These are phyloP conservation scores for Elasticomyces elasticus DNA, from an alignment of 495 filamentous ascomycete genomes.

Conservation along the genomic window DNA sequence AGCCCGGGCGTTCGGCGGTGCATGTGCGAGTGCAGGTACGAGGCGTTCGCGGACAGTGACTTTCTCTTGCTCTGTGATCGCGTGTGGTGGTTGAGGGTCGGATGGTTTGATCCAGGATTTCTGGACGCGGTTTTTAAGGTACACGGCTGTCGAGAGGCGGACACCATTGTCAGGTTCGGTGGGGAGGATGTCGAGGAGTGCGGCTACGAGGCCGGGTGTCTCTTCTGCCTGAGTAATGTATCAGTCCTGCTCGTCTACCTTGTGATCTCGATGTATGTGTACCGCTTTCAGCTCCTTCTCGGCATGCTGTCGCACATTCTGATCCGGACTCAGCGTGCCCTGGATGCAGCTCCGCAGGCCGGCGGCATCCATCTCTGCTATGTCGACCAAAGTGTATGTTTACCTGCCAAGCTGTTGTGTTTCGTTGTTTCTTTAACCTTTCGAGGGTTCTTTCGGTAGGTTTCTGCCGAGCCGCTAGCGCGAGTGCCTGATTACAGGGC, in stretches of 20 bases:
- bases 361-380: conserved; percentile 93
- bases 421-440: too few species aligned
- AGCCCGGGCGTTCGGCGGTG: conserved; percentile 67
- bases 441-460: too few species aligned
- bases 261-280: conserved; percentile 33
- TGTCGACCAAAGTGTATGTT: too few species aligned
- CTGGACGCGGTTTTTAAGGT: conserved; percentile 92
- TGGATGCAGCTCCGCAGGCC: conserved; percentile 78
- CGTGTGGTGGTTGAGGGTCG: conserved; percentile 44
- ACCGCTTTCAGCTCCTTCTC: conserved; percentile 93
- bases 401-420: too few species aligned
- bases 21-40: conserved; percentile 75
- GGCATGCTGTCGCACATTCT: conserved; percentile 72
- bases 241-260: conserved; percentile 1
- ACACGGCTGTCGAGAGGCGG: conserved; percentile 84
- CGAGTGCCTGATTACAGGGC: too few species aligned
- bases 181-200: conserved; percentile 80
- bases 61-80: conserved; percentile 84
- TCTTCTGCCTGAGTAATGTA: conserved; percentile 63
- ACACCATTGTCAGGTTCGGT: conserved; percentile 73
- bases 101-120: conserved; percentile 78
- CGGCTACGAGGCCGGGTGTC: conserved; percentile 80
- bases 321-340: conserved; percentile 76
- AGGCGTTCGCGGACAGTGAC: conserved; percentile 74
- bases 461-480: too few species aligned